A percentile compares a stretch with the other conserved stretches of the same genome.
Evolutionary conservation across 805 yeast genomes (phyloP).

Genomic region (Saturnispora gosingensis): DNA sequence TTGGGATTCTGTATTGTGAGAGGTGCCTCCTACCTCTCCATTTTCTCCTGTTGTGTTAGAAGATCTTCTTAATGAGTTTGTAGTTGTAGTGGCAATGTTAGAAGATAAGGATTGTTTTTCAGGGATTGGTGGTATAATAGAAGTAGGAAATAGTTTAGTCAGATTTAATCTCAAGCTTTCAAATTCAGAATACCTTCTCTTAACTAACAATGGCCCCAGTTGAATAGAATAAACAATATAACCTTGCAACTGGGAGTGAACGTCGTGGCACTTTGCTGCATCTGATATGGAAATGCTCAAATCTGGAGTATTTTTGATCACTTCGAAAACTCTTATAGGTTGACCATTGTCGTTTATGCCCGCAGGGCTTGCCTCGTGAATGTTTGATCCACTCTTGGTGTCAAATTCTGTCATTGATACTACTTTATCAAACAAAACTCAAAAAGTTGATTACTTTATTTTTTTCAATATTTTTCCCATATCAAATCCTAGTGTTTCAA

Average conservation of each 20-base stretch:
- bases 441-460: neutral
- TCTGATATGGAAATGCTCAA: slow-evolving; percentile 42
- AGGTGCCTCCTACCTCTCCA: neutral
- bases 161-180: slow-evolving; percentile 70
- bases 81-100: slow-evolving; percentile 24
- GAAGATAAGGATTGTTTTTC: slow-evolving; percentile 58
- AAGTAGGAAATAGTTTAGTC: slow-evolving; percentile 65
- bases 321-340: slow-evolving; percentile 20
- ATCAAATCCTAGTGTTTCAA: neutral
- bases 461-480: neutral
- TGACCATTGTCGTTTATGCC: neutral
- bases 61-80: slow-evolving; percentile 20
- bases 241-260: slow-evolving; percentile 34
- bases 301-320: slow-evolving; percentile 13
- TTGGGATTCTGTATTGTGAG: neutral
- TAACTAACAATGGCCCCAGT: slow-evolving; percentile 49
- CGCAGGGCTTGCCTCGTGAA: neutral
- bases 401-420: neutral
- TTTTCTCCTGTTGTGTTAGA: slow-evolving; percentile 3
- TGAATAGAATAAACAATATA: slow-evolving; percentile 79
- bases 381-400: neutral
- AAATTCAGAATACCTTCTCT: slow-evolving; percentile 88
- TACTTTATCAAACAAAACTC: neutral
- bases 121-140: slow-evolving; percentile 90
- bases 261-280: slow-evolving; percentile 82